Evolutionary conservation across 805 yeast genomes (phyloP).

Genomic region (Barnettozyma salicaria): DNA sequence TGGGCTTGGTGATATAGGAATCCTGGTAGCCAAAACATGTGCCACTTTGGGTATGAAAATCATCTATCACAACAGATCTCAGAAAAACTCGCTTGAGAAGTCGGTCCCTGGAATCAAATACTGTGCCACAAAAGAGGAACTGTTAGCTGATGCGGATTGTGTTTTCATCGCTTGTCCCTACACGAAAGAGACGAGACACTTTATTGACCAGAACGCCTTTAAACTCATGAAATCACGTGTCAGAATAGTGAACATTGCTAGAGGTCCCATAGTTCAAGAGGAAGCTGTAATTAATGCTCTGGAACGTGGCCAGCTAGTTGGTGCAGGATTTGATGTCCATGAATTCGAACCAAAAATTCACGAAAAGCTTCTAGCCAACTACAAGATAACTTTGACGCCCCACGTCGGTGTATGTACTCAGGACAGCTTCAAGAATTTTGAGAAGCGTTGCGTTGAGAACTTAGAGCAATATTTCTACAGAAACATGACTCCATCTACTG

Average conservation of each 20-base stretch:
- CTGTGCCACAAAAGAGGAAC: conserved; percentile 23
- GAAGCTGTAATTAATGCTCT: conserved; percentile 35
- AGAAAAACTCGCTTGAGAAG: conserved; percentile 28
- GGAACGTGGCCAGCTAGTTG: conserved; percentile 35
- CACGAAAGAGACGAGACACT: conserved; percentile 33
- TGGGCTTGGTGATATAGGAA: conserved; percentile 45
- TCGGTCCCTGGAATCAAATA: conserved; percentile 33
- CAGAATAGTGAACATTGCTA: conserved; percentile 32
- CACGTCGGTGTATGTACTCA: conserved; percentile 34
- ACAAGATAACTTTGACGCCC: conserved; percentile 33
- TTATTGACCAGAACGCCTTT: conserved; percentile 30
- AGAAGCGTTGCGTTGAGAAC: conserved; percentile 33
- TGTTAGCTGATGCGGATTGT: conserved; percentile 27
- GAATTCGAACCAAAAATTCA: conserved; percentile 37
- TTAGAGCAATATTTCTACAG: conserved; percentile 33
- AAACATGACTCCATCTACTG: conserved; percentile 26
- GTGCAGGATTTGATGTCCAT: conserved; percentile 39
- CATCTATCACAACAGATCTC: conserved; percentile 35
- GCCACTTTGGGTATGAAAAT: conserved; percentile 39
- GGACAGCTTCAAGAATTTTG: conserved; percentile 34
- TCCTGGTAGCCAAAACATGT: conserved; percentile 37
- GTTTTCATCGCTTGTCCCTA: conserved; percentile 36
- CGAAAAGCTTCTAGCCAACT: conserved; percentile 29
- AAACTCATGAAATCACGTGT: conserved; percentile 25
- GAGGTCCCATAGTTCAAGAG: conserved; percentile 38